Evolutionary conservation across 129 eudicot genomes (phyloP).

Genomic region (Helianthus tuberosus): DNA sequence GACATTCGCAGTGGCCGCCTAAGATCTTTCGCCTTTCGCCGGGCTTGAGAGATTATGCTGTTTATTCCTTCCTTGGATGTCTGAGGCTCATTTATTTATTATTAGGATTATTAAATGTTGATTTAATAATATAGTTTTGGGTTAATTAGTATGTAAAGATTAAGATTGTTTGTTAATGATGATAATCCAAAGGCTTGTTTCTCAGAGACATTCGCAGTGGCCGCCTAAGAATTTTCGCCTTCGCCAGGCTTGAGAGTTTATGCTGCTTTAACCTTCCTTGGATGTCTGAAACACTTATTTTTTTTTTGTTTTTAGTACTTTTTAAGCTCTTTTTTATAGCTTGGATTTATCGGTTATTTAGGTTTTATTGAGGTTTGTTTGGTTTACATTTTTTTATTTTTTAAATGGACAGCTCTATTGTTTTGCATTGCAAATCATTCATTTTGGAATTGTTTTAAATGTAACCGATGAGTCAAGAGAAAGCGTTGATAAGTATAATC

Average conservation of each 20-base stretch:
- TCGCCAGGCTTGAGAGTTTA: conserved; percentile 48
- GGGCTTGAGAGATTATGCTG: conserved; percentile 70
- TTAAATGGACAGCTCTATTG: no score
- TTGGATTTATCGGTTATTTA: no score
- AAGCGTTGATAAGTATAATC: no score
- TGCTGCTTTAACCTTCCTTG: conserved; percentile 44
- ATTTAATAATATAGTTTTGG: neutral
- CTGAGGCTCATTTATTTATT: conserved; percentile 24
- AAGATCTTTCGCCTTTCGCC: conserved; percentile 67
- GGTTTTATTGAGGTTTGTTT: no score
- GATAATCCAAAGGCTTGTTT: conserved; percentile 42
- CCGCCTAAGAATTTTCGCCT: conserved; percentile 44
- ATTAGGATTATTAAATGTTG: neutral
- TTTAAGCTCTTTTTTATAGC: no score
- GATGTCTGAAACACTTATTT: conserved; percentile 37
- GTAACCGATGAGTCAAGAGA: no score
- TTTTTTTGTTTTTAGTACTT: no score
- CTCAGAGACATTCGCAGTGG: conserved; percentile 54
- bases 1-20: conserved; percentile 72
- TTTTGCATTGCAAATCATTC: no score
- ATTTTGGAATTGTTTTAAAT: no score
- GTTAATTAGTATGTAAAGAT: neutral
- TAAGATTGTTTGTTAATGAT: neutral
- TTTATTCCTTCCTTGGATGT: conserved; percentile 61
- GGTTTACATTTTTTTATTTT: no score